These are phyloP conservation scores for Fagopyrum esculentum DNA, from an alignment of 148 eudicot species.

Conservation along the genomic window DNA sequence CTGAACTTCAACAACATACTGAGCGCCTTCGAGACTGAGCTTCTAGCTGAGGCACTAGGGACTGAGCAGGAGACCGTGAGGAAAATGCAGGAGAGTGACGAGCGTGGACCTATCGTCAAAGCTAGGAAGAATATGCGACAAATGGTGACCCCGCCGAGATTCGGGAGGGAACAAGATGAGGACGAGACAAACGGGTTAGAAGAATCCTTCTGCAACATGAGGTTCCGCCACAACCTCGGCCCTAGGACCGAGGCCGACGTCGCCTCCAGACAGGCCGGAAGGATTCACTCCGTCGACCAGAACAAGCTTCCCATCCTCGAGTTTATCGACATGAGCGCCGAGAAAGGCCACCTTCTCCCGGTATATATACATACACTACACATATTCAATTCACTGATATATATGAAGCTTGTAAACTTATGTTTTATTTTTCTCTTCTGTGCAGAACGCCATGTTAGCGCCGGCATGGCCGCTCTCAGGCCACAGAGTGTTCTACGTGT, in stretches of 20 bases:
- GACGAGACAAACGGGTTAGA: constrained; percentile 33
- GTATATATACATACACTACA: constrained; percentile 18
- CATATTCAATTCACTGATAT: no score
- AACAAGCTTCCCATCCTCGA: constrained; percentile 51
- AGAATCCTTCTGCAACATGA: constrained; percentile 47
- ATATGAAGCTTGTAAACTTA: no score
- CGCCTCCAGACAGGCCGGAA: constrained; percentile 46
- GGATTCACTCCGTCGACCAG: constrained; percentile 41
- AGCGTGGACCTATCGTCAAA: constrained; percentile 37
- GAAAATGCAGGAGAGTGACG: constrained; percentile 34
- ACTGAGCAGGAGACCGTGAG: constrained; percentile 26
- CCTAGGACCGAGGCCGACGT: constrained; percentile 37
- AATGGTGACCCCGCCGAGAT: constrained; percentile 20
- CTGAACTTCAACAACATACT: constrained; percentile 40
- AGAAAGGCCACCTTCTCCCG: constrained; percentile 48
- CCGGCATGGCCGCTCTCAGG: constrained; percentile 58
- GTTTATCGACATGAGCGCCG: constrained; percentile 50
- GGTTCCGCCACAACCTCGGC: constrained; percentile 38
- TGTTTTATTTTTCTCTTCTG: neutral
- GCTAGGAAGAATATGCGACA: constrained; percentile 23
- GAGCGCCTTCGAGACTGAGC: constrained; percentile 31
- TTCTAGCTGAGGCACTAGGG: constrained; percentile 47
- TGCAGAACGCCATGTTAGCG: constrained; percentile 38
- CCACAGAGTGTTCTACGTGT: constrained; percentile 55
- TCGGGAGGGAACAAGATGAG: constrained; percentile 14